phyloP scores from a whole-genome alignment of 176 grass and related monocot species.

The Otatea glauca region DNA sequence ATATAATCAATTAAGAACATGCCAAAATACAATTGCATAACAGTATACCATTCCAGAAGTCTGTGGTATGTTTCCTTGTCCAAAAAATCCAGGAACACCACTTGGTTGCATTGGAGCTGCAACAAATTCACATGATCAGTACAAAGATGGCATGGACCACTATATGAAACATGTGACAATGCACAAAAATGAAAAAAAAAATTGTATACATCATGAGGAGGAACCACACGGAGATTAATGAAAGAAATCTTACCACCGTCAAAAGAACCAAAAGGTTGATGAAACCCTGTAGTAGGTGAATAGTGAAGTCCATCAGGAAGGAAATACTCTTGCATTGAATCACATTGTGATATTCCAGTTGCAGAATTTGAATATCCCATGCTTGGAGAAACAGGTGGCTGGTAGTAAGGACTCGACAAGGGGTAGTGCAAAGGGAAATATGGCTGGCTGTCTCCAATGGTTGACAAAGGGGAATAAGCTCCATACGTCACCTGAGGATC shows the following conservation, averaged over 20 bases:
- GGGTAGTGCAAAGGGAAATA: constrained; percentile 49
- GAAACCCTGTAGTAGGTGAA: constrained; percentile 38
- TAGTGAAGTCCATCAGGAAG: constrained; percentile 30
- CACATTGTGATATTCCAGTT: constrained; percentile 44
- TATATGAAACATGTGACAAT: constrained; percentile 12
- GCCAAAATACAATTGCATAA: constrained; percentile 3
- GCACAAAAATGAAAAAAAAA: not conserved
- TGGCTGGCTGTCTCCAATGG: constrained; percentile 42
- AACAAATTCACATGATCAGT: constrained; percentile 34
- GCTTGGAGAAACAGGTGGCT: constrained; percentile 46
- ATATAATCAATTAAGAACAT: not conserved
- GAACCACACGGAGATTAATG: not conserved
- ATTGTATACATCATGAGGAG: not conserved
- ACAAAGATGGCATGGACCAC: constrained; percentile 27
- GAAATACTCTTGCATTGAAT: constrained; percentile 49
- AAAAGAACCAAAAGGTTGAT: constrained; percentile 46
- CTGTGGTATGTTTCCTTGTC: constrained; percentile 32
- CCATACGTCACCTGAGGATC: constrained; percentile 47
- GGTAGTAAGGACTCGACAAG: constrained; percentile 52
- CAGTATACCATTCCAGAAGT: constrained; percentile 52
- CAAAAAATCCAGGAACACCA: constrained; percentile 38
- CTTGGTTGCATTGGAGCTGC: constrained; percentile 50
- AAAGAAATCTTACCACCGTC: constrained; percentile 39
- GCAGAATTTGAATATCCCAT: constrained; percentile 48
- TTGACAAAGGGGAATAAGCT: constrained; percentile 43